A percentile compares a stretch with the other conserved stretches of the same genome.
phyloP scores from a whole-genome alignment of 225 moss, liverwort and hornwort genomes.

The Physcomitrium patens region DNA sequence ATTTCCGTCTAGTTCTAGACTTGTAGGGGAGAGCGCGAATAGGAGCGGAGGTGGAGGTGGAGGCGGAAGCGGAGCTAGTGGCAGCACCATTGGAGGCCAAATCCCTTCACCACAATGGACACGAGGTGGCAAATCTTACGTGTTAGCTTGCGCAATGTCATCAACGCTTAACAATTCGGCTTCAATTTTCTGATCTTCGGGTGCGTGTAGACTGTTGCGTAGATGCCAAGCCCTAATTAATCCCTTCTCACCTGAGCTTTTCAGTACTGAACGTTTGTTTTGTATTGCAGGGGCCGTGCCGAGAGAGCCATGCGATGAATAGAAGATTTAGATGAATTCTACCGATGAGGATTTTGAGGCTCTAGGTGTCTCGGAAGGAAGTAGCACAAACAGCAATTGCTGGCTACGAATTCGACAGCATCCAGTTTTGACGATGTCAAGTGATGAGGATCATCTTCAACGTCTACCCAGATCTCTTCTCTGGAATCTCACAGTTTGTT shows the following conservation, averaged over 20 bases:
- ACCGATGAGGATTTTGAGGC: constrained; percentile 20
- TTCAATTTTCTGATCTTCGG: neutral
- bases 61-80: constrained; percentile 30
- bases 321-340: constrained; percentile 22
- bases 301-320: constrained; percentile 26
- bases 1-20: constrained; percentile 57
- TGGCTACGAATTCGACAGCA: constrained; percentile 24
- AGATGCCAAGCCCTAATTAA: neutral
- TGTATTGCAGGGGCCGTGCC: constrained; percentile 24
- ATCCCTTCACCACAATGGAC: constrained; percentile 67
- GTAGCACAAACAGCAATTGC: constrained; percentile 18
- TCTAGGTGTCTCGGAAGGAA: constrained; percentile 9
- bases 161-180: too few species aligned
- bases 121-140: constrained; percentile 24
- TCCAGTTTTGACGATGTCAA: constrained; percentile 25
- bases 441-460: constrained; percentile 23
- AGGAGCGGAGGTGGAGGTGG: constrained; percentile 49
- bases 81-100: constrained; percentile 58
- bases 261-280: neutral
- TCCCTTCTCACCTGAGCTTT: neutral
- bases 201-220: neutral
- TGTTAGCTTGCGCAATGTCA: neutral
- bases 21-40: constrained; percentile 63
- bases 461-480: constrained; percentile 16
- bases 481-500: constrained; percentile 4